Conservation (phyloP, 78 protist genomes). For the Monocercomonoides exilis region DNA sequence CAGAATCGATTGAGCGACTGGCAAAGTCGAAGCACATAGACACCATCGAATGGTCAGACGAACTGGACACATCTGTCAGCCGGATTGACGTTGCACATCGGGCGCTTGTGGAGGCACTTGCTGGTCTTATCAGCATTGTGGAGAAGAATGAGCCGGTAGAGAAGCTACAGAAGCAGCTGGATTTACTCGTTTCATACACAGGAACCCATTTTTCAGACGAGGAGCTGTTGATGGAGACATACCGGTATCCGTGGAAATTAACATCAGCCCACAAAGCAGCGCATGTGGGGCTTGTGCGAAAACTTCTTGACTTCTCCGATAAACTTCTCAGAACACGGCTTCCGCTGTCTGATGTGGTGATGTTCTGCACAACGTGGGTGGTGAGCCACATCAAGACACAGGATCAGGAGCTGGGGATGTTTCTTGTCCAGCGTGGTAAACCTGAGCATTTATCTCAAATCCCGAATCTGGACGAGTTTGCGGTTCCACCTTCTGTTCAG, state of each 20-base stretch:
- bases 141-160: not conserved
- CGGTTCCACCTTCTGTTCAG: not conserved
- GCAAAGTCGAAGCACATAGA: not conserved
- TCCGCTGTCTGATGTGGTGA: not conserved
- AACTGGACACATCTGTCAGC: not conserved
- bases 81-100: not conserved
- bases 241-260: not conserved
- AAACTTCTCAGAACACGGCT: not conserved
- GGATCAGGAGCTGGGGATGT: not conserved
- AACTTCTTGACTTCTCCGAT: not conserved
- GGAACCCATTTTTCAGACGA: not conserved
- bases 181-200: not conserved
- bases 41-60: not conserved
- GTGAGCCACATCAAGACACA: not conserved
- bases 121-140: not conserved
- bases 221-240: not conserved
- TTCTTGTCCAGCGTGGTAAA: not conserved
- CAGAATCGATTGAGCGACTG: not conserved
- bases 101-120: not conserved
- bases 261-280: not conserved
- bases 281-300: not conserved
- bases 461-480: not conserved
- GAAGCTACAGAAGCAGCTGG: not conserved
- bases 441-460: not conserved
- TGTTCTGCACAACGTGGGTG: not conserved